Percentiles rank a stretch among this genome's conserved stretches.
Conservation (phyloP, 169 alveolate species). For the Babesia gibsoni region DNA sequence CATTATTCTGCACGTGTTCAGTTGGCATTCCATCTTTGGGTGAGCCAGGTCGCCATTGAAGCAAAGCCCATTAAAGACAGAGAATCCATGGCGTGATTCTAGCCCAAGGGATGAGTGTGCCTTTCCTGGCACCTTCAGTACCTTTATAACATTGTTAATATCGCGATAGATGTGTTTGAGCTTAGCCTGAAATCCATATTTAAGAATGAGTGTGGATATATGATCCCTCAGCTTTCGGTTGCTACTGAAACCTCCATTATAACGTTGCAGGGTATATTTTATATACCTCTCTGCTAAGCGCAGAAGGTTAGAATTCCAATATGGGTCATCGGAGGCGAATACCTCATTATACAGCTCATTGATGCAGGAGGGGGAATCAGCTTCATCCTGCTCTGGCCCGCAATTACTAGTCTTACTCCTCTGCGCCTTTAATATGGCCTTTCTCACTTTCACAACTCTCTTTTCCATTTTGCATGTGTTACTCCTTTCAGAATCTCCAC, state of each 20-base stretch:
- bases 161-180: slow-evolving; percentile 35
- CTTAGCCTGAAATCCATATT: slow-evolving; percentile 50
- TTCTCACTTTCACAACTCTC: no score
- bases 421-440: no score
- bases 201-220: slow-evolving; percentile 18
- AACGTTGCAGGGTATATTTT: background rate
- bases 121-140: slow-evolving; percentile 17
- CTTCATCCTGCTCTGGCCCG: background rate
- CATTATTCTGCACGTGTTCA: slow-evolving; percentile 8
- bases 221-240: background rate
- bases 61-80: slow-evolving; percentile 37
- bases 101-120: background rate
- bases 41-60: slow-evolving; percentile 35
- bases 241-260: slow-evolving; percentile 2
- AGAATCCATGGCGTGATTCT: slow-evolving; percentile 26
- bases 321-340: background rate
- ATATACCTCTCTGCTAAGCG: slow-evolving; percentile 28
- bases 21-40: slow-evolving; percentile 4
- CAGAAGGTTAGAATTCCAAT: slow-evolving; percentile 12
- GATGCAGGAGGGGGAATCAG: background rate
- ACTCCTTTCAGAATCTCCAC: no score
- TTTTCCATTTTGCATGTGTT: no score
- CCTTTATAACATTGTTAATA: slow-evolving; percentile 31
- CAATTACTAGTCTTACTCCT: no score
- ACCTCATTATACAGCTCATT: background rate